A percentile compares a stretch with the other conserved stretches of the same genome.
Evolutionary conservation across 2,329 filamentous ascomycete genomes (phyloP).

Genomic region (Colletotrichum aenigma): DNA sequence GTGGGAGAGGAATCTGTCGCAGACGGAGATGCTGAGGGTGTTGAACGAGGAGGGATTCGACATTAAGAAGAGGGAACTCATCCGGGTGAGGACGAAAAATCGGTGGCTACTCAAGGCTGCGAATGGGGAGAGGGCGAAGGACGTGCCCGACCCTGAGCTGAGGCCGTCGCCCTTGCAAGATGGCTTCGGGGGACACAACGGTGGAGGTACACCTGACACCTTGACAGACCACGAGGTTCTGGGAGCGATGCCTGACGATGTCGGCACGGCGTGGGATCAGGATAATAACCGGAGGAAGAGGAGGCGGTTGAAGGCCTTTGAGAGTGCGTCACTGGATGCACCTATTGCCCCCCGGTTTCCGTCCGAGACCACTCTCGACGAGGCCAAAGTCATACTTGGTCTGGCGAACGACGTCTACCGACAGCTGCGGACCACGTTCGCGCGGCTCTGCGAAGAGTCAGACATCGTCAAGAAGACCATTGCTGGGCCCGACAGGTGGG

Average conservation of each 20-base stretch:
- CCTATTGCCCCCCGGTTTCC: conserved; percentile 75
- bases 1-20: conserved; percentile 76
- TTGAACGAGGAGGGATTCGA: conserved; percentile 74
- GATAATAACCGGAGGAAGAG: conserved; percentile 16
- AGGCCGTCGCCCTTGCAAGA: background rate
- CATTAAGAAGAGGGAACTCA: conserved; percentile 73
- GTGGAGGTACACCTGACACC: conserved; percentile 1
- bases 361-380: conserved; percentile 82
- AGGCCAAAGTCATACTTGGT: conserved; percentile 72
- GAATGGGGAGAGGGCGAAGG: conserved; percentile 58
- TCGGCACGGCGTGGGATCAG: background rate
- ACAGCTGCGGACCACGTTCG: conserved; percentile 69
- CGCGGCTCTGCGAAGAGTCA: conserved; percentile 70
- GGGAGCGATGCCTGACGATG: background rate
- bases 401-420: conserved; percentile 69
- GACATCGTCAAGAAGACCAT: conserved; percentile 77
- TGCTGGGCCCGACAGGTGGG: conserved; percentile 76
- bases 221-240: conserved; percentile 10
- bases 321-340: conserved; percentile 65
- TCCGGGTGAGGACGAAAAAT: conserved; percentile 71
- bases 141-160: background rate
- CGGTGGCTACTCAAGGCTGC: conserved; percentile 69
- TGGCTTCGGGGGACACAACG: background rate
- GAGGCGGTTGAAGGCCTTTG: conserved; percentile 8
- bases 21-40: conserved; percentile 74